Percentiles rank a stretch among this genome's conserved stretches.
Conservation (phyloP, 768 basidiomycete species). For the Leccinellum rugosiceps region DNA sequence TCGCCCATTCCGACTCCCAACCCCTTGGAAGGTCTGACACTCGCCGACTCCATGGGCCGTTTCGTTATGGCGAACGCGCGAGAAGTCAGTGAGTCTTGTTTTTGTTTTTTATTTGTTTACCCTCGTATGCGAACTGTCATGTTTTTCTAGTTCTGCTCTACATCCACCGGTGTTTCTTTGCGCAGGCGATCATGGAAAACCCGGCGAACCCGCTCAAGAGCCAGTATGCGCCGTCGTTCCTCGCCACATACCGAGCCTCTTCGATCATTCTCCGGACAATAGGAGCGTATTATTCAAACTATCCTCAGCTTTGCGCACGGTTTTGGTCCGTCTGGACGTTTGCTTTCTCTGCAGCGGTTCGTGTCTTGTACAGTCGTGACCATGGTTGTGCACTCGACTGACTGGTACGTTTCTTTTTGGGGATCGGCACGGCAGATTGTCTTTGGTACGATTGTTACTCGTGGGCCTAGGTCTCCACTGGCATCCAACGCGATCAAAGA, state of each 20-base stretch:
- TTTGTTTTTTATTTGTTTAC: not conserved
- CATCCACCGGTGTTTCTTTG: conserved; percentile 67
- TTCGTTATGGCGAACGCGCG: conserved; percentile 36
- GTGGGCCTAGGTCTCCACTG: conserved; percentile 65
- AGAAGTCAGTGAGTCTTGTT: conserved; percentile 34
- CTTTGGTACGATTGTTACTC: conserved; percentile 75
- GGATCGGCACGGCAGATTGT: conserved; percentile 47
- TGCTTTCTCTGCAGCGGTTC: conserved; percentile 52
- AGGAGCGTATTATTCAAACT: conserved; percentile 43
- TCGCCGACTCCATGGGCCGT: conserved; percentile 36
- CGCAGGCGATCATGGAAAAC: conserved; percentile 66
- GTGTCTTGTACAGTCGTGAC: conserved; percentile 8
- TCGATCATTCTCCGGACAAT: conserved; percentile 54
- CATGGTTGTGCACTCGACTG: not conserved
- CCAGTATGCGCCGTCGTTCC: conserved; percentile 59
- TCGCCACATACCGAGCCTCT: conserved; percentile 59
- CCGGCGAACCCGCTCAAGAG: conserved; percentile 66
- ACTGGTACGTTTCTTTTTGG: not conserved
- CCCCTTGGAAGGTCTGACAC: conserved; percentile 8
- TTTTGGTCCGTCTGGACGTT: conserved; percentile 66
- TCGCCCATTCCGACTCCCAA: conserved; percentile 13
- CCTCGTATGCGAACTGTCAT: not conserved
- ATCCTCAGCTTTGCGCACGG: conserved; percentile 47
- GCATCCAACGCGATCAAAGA: conserved; percentile 67
- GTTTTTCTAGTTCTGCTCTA: conserved; percentile 49